Evolutionary conservation across 345 rosid genomes (phyloP).

Genomic region (Dovyalis caffra): DNA sequence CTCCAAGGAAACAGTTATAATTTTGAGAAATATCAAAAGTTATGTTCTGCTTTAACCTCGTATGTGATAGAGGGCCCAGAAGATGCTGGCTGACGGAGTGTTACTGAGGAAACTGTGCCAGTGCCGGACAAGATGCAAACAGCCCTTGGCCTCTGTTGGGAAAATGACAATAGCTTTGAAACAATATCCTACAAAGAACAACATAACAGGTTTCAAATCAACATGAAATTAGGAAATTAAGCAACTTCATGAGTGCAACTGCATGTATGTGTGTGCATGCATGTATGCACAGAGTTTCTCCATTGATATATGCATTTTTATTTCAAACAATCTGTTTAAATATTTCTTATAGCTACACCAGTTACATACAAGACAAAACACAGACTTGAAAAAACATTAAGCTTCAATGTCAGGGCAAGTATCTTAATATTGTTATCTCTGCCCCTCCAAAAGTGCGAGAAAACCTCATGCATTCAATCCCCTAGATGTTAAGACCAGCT

Average conservation of each 20-base stretch:
- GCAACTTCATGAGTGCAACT: not conserved
- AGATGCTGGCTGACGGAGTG: slow-evolving; percentile 77
- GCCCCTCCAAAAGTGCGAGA: not conserved
- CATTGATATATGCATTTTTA: not conserved
- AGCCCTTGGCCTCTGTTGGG: slow-evolving; percentile 93
- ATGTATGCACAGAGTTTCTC: not conserved
- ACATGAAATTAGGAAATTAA: not conserved
- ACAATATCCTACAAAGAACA: slow-evolving; percentile 65
- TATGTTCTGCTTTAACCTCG: slow-evolving; percentile 55
- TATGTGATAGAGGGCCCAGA: slow-evolving; percentile 52
- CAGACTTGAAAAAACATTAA: not conserved
- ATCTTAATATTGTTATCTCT: not conserved
- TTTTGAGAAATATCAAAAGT: not conserved
- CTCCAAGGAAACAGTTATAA: not conserved
- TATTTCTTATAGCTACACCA: not conserved
- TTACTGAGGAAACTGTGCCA: slow-evolving; percentile 85
- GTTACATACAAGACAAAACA: not conserved
- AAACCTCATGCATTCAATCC: not conserved
- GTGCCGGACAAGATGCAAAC: slow-evolving; percentile 88
- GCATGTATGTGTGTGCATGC: not conserved
- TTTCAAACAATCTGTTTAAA: not conserved
- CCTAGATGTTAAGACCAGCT: not conserved
- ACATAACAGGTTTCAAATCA: not conserved
- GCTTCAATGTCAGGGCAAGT: not conserved
- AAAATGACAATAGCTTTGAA: slow-evolving; percentile 66